Evolutionary conservation across 208 protist species (phyloP), one percentile per base, ranked within the genome.

Genomic region (Acanthamoeba culbertsoni): DNA sequence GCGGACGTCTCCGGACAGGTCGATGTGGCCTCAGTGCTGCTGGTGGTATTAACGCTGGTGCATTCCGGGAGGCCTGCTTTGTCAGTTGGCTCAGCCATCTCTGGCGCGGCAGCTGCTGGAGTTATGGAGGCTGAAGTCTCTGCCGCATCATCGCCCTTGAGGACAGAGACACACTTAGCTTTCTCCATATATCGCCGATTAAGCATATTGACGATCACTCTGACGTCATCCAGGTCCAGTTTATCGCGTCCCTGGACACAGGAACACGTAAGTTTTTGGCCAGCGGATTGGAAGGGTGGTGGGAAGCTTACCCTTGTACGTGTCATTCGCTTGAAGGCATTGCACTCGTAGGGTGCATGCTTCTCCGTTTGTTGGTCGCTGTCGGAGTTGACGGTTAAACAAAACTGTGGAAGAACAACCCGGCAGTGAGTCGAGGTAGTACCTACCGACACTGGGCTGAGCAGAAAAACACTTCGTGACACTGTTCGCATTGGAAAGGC

Each of bases 151-250:
- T 23, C 23, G 14, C 51, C 51, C 23, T 14, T 59, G 14, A 23
- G 14, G 51, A n/a, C 14, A n/a, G 16, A n/a, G 26, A 12, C 20
- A 14, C 23, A 12, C 73, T 55, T 42, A 43, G 3, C 43, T 84
- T 8, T 84, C 53, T 90, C 82, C 31, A 63, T 18, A 53, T 71
- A 90, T 4, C 82, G 48, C 40, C 48, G 43, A 40, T 90, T 90
- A n/a, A 90, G 82, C 82, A 90, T 90, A 7, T 90, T 90, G 23
- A 90, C 51, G 48, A 90, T 90, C 82, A 90, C 48, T 2, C 82
- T 28, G 37, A 90, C 82, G 28, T 90, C 82, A 26, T 90, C 82
- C 5, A 90, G 57, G 7, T 90, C 82, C 35, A 90, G n/a, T 18
- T 3, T 3, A 18, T 43, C 40, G 33, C 82, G 33, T 42, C 82